Conservation (phyloP, 768 basidiomycete genomes). For the Termitomyces heimii region DNA sequence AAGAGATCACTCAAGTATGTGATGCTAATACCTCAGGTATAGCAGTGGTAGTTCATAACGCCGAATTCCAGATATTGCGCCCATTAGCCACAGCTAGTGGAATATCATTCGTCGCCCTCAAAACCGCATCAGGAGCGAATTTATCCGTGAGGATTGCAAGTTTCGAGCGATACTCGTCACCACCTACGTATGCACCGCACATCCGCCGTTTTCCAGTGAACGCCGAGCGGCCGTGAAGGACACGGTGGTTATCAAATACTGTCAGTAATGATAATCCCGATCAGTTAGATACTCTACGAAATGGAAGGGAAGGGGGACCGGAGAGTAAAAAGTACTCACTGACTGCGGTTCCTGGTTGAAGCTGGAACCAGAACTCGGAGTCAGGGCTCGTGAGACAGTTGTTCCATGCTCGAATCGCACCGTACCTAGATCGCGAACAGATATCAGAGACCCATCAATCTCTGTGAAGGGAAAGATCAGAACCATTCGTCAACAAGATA, state of each 20-base stretch:
- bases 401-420: constrained; percentile 78
- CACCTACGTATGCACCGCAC: constrained; percentile 93
- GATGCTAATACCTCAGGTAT: constrained; percentile 6
- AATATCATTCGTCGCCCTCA: constrained; percentile 18
- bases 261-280: background rate
- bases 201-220: constrained; percentile 86
- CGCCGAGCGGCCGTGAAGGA: constrained; percentile 89
- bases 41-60: constrained; percentile 30
- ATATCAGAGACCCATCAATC: background rate
- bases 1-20: background rate
- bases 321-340: constrained; percentile 37
- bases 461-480: background rate
- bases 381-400: constrained; percentile 68
- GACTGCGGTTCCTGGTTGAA: constrained; percentile 82
- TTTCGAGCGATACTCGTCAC: constrained; percentile 85
- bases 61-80: constrained; percentile 54
- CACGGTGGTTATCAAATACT: constrained; percentile 92
- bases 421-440: constrained; percentile 45
- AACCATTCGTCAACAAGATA: constrained; percentile 73
- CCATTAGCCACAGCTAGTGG: constrained; percentile 22
- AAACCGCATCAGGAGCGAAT: constrained; percentile 34
- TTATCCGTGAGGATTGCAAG: constrained; percentile 61
- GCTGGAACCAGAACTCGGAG: constrained; percentile 88
- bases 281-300: background rate
- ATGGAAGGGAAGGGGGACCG: background rate